These are phyloP conservation scores for Puccinia triticina DNA, from an alignment of 1,284 basidiomycete species.

Conservation along the genomic window DNA sequence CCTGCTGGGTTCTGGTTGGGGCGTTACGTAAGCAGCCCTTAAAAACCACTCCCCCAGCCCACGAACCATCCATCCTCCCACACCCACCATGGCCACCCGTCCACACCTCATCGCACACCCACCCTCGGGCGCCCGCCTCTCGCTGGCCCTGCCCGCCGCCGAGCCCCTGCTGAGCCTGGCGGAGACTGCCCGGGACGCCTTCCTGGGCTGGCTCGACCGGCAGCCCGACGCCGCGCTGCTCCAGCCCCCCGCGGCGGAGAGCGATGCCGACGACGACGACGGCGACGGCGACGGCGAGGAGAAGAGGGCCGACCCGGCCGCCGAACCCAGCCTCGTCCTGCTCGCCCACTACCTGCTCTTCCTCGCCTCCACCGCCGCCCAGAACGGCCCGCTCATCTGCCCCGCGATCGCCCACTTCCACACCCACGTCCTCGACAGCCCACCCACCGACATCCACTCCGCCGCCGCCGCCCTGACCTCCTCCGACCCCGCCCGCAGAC, in stretches of 20 bases:
- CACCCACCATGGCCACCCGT: no score
- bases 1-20: no score
- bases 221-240: neutral
- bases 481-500: constrained; percentile 69
- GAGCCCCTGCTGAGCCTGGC: neutral
- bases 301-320: neutral
- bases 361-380: neutral
- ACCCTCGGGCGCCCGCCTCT: constrained; percentile 1
- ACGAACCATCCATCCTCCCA: no score
- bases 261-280: neutral
- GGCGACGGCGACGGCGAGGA: neutral
- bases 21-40: no score
- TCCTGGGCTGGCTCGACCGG: constrained; percentile 11
- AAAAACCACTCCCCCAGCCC: no score
- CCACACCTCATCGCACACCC: neutral
- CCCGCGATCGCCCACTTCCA: constrained; percentile 53
- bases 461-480: constrained; percentile 70
- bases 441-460: constrained; percentile 74
- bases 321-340: constrained; percentile 72
- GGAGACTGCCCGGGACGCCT: neutral
- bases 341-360: constrained; percentile 78
- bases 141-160: neutral
- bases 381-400: constrained; percentile 47
- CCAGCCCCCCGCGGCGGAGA: no score
- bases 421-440: constrained; percentile 40